Evolutionary conservation across 2,329 filamentous ascomycete genomes (phyloP), one percentile per base, ranked within the genome.

Genomic region (Cladosporium sp.): DNA sequence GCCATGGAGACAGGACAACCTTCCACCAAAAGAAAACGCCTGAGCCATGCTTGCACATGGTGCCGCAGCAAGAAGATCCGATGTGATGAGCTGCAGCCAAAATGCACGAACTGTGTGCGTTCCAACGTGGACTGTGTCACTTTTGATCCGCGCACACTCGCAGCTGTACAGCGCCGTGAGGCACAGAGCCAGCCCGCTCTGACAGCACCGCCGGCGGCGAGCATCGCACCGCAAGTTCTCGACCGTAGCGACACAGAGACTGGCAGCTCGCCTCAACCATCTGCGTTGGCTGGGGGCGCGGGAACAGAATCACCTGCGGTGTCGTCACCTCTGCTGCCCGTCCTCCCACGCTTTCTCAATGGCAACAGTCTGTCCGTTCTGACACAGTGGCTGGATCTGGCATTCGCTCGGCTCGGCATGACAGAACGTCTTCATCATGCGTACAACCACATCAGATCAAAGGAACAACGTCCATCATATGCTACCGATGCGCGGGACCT

Each of bases 331-430:
- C 35, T 47, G 6, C 43, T 47, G 2, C 43, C 43, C 3, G 43
- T 47, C 16, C 27, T 47, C 13, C 43, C 43, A 20, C 43, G 43
- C n/a, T 47, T 47, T 9, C 25, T 47, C 11, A 38, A 39, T 13
- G 43, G 43, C 35, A 47, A 47, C 35, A 47, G 43, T 35, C 7
- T 47, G 33, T 38, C 43, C 6, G 43, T 47, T 1, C 18, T 47
- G 4, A 47, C 43, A 8, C 43, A 47, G 15, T 47, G 43, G 43
- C 35, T 47, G 25, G 43, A 47, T 16, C 35, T 47, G 11, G 43
- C 43, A 6, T 47, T 47, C n/a, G 43, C 43, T 5, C 43, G 43
- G 9, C 22, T 47, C 6, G 43, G 43, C 0, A 32, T 47, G 33
- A 39, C 33, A 1, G 33, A 47, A 7, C 36, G 43, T 7, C 35